Percentiles rank a stretch among this genome's conserved stretches.
phyloP scores from a whole-genome alignment of 768 basidiomycete species.

The Hypsizygus marmoreus region DNA sequence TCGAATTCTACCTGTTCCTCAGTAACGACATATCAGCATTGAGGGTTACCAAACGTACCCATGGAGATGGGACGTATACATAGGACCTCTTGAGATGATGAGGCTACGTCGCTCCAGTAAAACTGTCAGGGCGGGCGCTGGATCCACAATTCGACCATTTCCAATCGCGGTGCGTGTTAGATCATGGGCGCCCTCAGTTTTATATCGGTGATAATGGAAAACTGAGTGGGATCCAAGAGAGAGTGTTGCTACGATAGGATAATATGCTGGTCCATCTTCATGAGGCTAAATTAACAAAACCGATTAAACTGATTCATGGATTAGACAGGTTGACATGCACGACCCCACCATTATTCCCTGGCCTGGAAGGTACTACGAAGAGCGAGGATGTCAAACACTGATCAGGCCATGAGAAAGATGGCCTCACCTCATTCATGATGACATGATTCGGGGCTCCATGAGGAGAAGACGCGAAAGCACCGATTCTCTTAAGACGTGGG shows the following conservation, averaged over 20 bases:
- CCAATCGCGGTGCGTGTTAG: conserved; percentile 19
- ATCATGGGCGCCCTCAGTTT: conserved; percentile 21
- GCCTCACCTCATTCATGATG: conserved; percentile 78
- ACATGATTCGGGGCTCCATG: conserved; percentile 83
- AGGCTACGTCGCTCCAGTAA: conserved; percentile 86
- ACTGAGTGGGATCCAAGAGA: conserved; percentile 83
- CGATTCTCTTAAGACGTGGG: conserved; percentile 62
- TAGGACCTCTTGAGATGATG: conserved; percentile 66
- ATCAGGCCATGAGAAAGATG: not conserved
- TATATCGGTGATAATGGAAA: conserved; percentile 81
- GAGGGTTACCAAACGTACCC: conserved; percentile 46
- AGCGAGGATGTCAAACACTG: conserved; percentile 2
- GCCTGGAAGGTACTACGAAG: conserved; percentile 71
- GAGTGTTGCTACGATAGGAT: conserved; percentile 88
- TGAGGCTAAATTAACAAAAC: conserved; percentile 62
- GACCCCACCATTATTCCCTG: conserved; percentile 88
- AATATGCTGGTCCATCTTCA: conserved; percentile 88
- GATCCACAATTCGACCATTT: conserved; percentile 59
- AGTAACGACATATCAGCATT: conserved; percentile 4
- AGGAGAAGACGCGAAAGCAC: conserved; percentile 62
- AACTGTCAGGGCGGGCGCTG: conserved; percentile 65
- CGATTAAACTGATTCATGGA: not conserved
- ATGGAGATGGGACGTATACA: conserved; percentile 78
- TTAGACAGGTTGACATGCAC: not conserved
- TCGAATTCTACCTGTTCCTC: conserved; percentile 51